These are phyloP conservation scores for Colletotrichum chrysophilum DNA, from an alignment of 2,329 filamentous ascomycete species.

Conservation along the genomic window DNA sequence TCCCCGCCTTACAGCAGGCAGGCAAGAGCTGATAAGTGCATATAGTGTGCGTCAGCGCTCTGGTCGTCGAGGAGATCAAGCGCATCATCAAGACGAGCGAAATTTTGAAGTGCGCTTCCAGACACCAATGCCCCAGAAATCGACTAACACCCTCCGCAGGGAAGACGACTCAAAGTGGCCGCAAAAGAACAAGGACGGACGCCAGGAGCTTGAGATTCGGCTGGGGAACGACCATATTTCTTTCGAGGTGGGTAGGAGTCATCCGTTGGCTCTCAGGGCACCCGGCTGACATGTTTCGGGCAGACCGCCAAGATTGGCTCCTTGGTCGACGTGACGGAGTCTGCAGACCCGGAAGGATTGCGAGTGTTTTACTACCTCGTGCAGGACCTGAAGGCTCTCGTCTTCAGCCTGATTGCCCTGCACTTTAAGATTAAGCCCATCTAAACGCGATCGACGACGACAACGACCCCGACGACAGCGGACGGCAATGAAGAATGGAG, in stretches of 20 bases:
- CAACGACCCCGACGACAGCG: neutral
- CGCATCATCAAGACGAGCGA: slow-evolving; percentile 97
- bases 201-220: slow-evolving; percentile 94
- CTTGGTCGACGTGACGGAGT: slow-evolving; percentile 94
- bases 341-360: slow-evolving; percentile 91
- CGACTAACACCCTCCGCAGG: slow-evolving; percentile 49
- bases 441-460: slow-evolving; percentile 36
- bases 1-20: too few species aligned
- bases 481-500: slow-evolving; percentile 18
- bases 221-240: slow-evolving; percentile 96
- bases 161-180: slow-evolving; percentile 99
- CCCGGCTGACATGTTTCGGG: slow-evolving; percentile 21
- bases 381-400: slow-evolving; percentile 93
- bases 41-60: slow-evolving; percentile 91
- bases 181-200: slow-evolving; percentile 98
- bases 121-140: slow-evolving; percentile 27
- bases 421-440: slow-evolving; percentile 97
- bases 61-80: slow-evolving; percentile 93
- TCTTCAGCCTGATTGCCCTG: slow-evolving; percentile 94
- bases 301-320: slow-evolving; percentile 99
- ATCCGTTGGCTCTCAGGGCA: neutral
- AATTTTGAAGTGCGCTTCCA: slow-evolving; percentile 80
- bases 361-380: slow-evolving; percentile 99
- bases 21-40: neutral
- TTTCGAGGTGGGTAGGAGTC: slow-evolving; percentile 74